A percentile compares a stretch with the other conserved stretches of the same genome.
Conservation (phyloP, 1,284 basidiomycete species). For the Cryptococcus floricola region DNA sequence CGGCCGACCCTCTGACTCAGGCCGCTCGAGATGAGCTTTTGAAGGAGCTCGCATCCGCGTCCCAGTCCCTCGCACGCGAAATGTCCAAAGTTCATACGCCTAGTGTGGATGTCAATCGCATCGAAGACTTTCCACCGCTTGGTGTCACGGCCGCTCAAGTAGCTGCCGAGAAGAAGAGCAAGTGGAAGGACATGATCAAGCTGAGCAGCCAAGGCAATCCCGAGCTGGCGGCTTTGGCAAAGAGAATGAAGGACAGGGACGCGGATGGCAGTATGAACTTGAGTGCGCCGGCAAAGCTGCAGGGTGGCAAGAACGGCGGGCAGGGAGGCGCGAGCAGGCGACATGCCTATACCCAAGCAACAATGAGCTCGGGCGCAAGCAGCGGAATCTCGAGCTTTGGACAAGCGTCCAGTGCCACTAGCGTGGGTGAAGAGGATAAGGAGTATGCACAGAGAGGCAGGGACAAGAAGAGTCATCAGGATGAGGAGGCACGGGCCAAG, state of each 20-base stretch:
- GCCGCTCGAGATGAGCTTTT: conserved; percentile 50
- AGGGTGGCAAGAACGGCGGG: conserved; percentile 23
- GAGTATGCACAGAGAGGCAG: conserved; percentile 13
- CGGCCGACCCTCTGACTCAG: conserved; percentile 24
- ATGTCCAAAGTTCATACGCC: conserved; percentile 50
- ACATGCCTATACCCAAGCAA: conserved; percentile 5
- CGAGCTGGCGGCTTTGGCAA: conserved; percentile 45
- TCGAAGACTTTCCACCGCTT: conserved; percentile 46
- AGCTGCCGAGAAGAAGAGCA: conserved; percentile 43
- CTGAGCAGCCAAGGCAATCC: conserved; percentile 43
- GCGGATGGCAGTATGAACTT: conserved; percentile 29
- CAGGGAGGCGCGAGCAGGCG: not conserved
- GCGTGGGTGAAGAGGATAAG: conserved; percentile 25
- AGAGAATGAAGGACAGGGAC: conserved; percentile 43
- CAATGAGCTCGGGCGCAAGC: conserved; percentile 19
- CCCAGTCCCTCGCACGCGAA: conserved; percentile 76
- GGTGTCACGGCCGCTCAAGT: conserved; percentile 39
- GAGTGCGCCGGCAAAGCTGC: conserved; percentile 47
- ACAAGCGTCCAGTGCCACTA: conserved; percentile 25
- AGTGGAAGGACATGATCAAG: conserved; percentile 47
- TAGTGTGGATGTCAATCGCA: conserved; percentile 25
- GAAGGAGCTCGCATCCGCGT: conserved; percentile 69
- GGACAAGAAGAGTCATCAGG: not conserved
- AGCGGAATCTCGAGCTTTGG: conserved; percentile 16
- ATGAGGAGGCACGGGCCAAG: conserved; percentile 11